Evolutionary conservation across 2,329 filamentous ascomycete species (phyloP).

Genomic region (Beauveria caledonica): DNA sequence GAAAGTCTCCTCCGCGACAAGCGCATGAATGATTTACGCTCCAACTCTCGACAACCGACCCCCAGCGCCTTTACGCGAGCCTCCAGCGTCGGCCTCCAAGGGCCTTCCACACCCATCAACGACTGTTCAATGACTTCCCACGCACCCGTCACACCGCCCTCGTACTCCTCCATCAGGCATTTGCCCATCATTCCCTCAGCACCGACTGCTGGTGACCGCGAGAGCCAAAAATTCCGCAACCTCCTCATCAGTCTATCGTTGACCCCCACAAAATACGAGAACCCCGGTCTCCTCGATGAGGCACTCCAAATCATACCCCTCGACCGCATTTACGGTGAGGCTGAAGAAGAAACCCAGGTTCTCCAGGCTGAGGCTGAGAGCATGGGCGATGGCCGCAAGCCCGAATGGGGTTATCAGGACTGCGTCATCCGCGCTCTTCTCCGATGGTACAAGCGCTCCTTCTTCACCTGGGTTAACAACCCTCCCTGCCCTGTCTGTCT

Average conservation of each 20-base stretch:
- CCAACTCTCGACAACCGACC: constrained; percentile 47
- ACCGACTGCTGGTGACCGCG: constrained; percentile 55
- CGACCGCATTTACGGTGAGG: constrained; percentile 85
- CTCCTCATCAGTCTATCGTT: constrained; percentile 77
- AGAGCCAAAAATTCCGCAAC: constrained; percentile 69
- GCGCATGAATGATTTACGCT: constrained; percentile 69
- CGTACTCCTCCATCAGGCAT: constrained; percentile 41
- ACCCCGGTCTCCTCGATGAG: constrained; percentile 88
- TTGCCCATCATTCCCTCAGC: constrained; percentile 58
- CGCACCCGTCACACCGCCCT: constrained; percentile 34
- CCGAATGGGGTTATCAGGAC: constrained; percentile 96
- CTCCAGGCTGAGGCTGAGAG: constrained; percentile 81
- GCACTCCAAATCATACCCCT: constrained; percentile 79
- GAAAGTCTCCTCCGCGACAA: constrained; percentile 80
- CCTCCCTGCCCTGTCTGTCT: constrained; percentile 75
- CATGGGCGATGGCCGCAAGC: constrained; percentile 68
- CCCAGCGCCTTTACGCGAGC: constrained; percentile 43
- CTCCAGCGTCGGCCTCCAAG: constrained; percentile 39
- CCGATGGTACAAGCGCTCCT: constrained; percentile 87
- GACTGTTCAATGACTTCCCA: constrained; percentile 40
- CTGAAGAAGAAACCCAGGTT: constrained; percentile 87
- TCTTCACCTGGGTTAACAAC: constrained; percentile 97
- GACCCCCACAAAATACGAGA: constrained; percentile 91
- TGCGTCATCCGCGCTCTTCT: constrained; percentile 85
- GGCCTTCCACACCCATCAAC: constrained; percentile 29